Evolutionary conservation across 208 protist species (phyloP).

Genomic region (Wallacemonas rigidus): DNA sequence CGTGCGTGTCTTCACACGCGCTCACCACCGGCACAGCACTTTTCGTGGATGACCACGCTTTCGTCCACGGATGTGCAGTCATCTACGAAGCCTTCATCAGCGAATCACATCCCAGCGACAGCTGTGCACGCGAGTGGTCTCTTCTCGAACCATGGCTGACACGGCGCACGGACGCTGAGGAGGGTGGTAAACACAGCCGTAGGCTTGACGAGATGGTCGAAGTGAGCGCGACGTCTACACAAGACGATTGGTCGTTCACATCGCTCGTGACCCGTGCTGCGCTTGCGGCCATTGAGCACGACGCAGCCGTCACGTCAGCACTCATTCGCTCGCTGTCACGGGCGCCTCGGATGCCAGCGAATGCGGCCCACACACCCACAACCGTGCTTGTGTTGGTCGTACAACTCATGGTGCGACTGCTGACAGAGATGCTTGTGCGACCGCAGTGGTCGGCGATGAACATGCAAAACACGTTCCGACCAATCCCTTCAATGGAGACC

Average conservation of each 20-base stretch:
- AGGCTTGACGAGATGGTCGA: background rate
- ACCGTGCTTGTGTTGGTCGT: slow-evolving; percentile 15
- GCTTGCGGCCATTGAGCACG: background rate
- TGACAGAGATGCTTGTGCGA: slow-evolving; percentile 31
- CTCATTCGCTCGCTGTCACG: too few species aligned
- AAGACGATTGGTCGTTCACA: background rate
- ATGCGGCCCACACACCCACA: background rate
- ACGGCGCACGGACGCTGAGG: background rate
- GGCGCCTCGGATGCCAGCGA: too few species aligned
- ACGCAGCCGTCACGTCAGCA: background rate
- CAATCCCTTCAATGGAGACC: slow-evolving; percentile 6
- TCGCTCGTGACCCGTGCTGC: background rate
- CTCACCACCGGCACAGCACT: too few species aligned
- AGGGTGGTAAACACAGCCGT: background rate
- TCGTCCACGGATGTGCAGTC: slow-evolving; percentile 17
- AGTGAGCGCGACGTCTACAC: too few species aligned
- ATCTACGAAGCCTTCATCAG: slow-evolving; percentile 8
- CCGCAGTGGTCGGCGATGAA: slow-evolving; percentile 28
- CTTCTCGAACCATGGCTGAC: background rate
- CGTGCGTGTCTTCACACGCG: too few species aligned
- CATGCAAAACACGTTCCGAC: slow-evolving; percentile 29
- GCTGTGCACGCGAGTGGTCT: slow-evolving; percentile 7
- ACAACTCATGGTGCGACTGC: slow-evolving; percentile 24
- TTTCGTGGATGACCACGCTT: background rate
- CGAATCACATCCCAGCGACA: background rate